Percentiles rank a stretch among this genome's conserved stretches.
phyloP scores from a whole-genome alignment of 306 rosid species.

The Trifolium dubium region DNA sequence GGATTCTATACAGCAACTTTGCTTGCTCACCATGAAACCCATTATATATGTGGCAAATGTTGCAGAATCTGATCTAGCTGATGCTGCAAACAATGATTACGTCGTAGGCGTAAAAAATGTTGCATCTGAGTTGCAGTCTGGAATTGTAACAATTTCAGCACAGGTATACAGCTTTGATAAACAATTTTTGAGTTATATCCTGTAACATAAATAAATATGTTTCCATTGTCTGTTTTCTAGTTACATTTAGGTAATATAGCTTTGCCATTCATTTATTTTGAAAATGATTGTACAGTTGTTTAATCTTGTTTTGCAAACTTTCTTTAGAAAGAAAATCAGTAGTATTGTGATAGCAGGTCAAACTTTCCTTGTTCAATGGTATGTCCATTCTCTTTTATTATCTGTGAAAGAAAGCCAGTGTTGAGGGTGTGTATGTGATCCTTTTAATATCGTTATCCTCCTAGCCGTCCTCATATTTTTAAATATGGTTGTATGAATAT shows the following conservation, averaged over 20 bases:
- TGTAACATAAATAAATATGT: not conserved
- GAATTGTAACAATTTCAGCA: conserved; percentile 90
- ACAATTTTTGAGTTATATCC: not conserved
- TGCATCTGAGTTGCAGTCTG: conserved; percentile 78
- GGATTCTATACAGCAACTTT: conserved; percentile 79
- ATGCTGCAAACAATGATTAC: conserved; percentile 64
- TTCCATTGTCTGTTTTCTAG: conserved; percentile 4
- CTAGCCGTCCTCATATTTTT: not conserved
- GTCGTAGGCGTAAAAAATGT: conserved; percentile 71
- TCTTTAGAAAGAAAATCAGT: conserved; percentile 5
- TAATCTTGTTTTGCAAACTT: not conserved
- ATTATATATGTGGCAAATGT: conserved; percentile 88
- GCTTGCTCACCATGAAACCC: conserved; percentile 95
- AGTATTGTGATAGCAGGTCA: conserved; percentile 7
- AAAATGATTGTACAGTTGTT: not conserved
- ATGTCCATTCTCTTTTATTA: not conserved
- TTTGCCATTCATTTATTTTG: not conserved
- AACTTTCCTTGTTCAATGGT: conserved; percentile 13
- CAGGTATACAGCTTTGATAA: conserved; percentile 59
- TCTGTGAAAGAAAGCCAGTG: not conserved
- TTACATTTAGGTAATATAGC: not conserved
- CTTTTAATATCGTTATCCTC: not conserved
- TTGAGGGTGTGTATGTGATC: not conserved
- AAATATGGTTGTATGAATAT: not conserved
- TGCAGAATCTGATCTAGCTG: conserved; percentile 87